These are phyloP conservation scores for Colletotrichum nymphaeae DNA, from an alignment of 2,329 filamentous ascomycete species.

Conservation along the genomic window DNA sequence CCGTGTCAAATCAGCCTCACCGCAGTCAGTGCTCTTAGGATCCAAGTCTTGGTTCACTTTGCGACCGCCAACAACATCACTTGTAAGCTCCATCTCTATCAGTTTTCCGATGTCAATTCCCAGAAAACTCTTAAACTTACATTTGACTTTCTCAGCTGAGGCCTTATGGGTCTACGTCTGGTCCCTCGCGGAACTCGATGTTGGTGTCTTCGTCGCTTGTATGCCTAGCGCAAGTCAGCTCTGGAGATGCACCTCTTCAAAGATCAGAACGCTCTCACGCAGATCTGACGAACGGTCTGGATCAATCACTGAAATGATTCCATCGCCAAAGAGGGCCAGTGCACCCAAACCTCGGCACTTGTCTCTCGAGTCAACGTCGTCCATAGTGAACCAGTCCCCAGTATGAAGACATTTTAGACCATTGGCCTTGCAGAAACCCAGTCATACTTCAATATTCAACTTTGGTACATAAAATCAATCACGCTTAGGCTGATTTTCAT, in stretches of 20 bases:
- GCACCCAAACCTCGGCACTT: neutral
- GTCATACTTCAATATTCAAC: no score
- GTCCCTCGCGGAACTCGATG: neutral
- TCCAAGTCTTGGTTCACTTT: neutral
- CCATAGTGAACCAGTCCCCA: neutral
- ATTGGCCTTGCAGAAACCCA: no score
- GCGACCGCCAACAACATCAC: neutral
- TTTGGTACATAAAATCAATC: neutral
- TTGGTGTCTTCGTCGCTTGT: conserved; percentile 2
- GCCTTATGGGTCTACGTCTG: conserved; percentile 1
- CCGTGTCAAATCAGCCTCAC: neutral
- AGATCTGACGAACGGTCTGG: neutral
- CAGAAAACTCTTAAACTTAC: no score
- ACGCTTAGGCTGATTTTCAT: neutral
- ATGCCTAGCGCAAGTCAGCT: conserved; percentile 13
- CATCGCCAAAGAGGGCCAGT: neutral
- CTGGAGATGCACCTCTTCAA: neutral
- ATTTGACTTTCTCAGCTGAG: neutral
- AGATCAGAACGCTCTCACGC: neutral
- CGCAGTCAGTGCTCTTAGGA: neutral
- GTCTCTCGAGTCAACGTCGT: neutral
- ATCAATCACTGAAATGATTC: neutral
- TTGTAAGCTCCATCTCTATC: neutral
- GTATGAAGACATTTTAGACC: neutral
- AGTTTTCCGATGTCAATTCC: no score